Evolutionary conservation across 2,329 filamentous ascomycete genomes (phyloP).

Genomic region (Pseudogymnoascus sp.): DNA sequence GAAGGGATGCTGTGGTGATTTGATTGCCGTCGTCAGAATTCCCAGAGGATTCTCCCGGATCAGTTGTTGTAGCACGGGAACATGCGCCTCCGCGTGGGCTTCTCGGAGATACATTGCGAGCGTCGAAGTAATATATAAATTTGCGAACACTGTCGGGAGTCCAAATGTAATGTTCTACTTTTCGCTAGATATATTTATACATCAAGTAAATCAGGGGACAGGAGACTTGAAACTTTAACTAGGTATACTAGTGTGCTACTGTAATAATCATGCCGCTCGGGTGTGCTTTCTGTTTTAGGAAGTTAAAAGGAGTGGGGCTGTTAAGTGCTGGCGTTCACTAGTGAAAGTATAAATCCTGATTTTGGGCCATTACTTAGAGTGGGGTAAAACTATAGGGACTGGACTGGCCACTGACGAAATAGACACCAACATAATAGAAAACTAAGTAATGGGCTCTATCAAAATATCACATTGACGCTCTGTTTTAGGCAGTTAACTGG

Average conservation of each 20-base stretch:
- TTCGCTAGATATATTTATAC: not conserved
- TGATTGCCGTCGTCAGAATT: slow-evolving; percentile 53
- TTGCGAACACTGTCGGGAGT: not conserved
- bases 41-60: slow-evolving; percentile 54
- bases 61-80: slow-evolving; percentile 44
- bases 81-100: slow-evolving; percentile 43
- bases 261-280: too few relatives aligned
- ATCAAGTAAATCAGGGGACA: not conserved
- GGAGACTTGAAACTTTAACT: not conserved
- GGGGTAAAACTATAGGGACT: not conserved
- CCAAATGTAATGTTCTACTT: not conserved
- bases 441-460: not conserved
- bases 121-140: not conserved
- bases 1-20: slow-evolving; percentile 38
- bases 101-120: slow-evolving; percentile 49
- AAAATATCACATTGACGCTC: not conserved
- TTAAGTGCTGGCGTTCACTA: too few relatives aligned
- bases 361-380: not conserved
- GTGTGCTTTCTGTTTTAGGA: too few relatives aligned
- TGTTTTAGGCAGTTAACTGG: too few relatives aligned
- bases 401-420: not conserved
- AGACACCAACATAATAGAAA: not conserved
- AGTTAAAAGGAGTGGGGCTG: too few relatives aligned
- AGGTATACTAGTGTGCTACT: too few relatives aligned
- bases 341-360: too few relatives aligned